Base-by-base conservation (phyloP, 306 rosid genomes). In the Gleditsia sinensis region DNA sequence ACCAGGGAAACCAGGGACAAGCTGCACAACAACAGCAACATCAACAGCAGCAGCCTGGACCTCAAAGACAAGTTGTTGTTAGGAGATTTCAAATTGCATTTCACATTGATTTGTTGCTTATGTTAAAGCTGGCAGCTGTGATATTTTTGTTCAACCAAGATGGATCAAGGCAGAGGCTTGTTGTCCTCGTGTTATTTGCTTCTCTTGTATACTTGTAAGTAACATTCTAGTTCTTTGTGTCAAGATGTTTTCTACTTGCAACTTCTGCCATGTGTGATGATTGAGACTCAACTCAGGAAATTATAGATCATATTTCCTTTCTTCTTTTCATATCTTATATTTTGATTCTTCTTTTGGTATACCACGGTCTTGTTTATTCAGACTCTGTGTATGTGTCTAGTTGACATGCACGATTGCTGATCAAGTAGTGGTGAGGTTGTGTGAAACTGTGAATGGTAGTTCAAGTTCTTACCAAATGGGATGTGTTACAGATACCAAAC, bases 81-180 rank as follows among this genome's bases (percentile, higher is more conserved):
- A 86, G 97, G 84, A 88, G 97, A 70, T 94, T 94, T 82, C 99
- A 90, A 59, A 88, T 94, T 77, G 96, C 94, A 27, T 84, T 94
- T 83, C 99, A 88, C 85, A 88, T 94, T 71, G 99, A 94, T 84
- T 80, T 90, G 80, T 67, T 92, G 70, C 97, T 94, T 55, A 92
- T 94, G 80, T 30, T 92, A 77, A 94, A 94, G 88, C 95, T 94
- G 78, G 97, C 97, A 58, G 96, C 97, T 68, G 96, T 94, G 53
- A 87, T 94, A 75, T 90, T 88, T 81, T 78, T 94, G 81, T 92
- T 94, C 87, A 89, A 92, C 82, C 99, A 94, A 92, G 97, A 94
- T 80, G 99, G 97, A 56, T 94, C 99, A 21, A 87, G 92, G 75
- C 97, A 94, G 80, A 90, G 96, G 91, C 94, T 92, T 74, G 28